These are phyloP conservation scores for Lodderomyces pseudojiufengensis DNA, from an alignment of 1,139 yeast genomes.

Conservation along the genomic window DNA sequence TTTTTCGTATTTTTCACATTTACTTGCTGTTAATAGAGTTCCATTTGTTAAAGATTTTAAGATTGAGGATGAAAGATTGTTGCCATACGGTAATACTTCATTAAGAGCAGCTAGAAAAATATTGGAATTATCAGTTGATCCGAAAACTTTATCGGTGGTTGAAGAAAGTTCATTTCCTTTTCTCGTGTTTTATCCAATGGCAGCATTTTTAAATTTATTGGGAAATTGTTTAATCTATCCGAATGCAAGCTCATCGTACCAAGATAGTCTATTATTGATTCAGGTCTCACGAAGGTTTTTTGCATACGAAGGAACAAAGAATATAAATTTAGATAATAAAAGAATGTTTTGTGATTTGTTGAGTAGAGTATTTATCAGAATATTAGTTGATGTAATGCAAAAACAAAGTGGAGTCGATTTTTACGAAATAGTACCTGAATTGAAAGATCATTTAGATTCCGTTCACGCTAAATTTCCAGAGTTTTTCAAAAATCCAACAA, in stretches of 20 bases:
- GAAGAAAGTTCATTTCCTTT: conserved; percentile 26
- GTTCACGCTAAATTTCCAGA: conserved; percentile 20
- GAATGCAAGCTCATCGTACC: conserved; percentile 9
- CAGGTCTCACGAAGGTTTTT: conserved; percentile 15
- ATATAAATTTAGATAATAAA: conserved; percentile 16
- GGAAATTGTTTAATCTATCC: conserved; percentile 23
- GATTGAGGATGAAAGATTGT: conserved; percentile 16
- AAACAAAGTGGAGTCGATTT: conserved; percentile 13
- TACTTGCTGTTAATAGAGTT: conserved; percentile 32
- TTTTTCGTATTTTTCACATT: conserved; percentile 29
- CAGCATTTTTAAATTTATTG: conserved; percentile 31
- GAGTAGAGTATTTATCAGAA: conserved; percentile 19
- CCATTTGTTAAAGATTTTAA: conserved; percentile 24
- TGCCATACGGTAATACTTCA: conserved; percentile 22
- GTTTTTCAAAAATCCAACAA: conserved; percentile 6
- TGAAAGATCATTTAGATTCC: conserved; percentile 17
- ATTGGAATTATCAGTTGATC: conserved; percentile 22
- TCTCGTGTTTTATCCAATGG: conserved; percentile 29
- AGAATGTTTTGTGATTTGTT: conserved; percentile 16
- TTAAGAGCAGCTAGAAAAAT: conserved; percentile 33
- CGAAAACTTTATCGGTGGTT: conserved; percentile 10
- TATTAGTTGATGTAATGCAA: conserved; percentile 17
- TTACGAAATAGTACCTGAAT: conserved; percentile 13
- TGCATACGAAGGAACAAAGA: conserved; percentile 3
- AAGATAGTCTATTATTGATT: conserved; percentile 15